Conservation (phyloP, 2,329 filamentous ascomycete genomes). For the Aureobasidium sp. region DNA sequence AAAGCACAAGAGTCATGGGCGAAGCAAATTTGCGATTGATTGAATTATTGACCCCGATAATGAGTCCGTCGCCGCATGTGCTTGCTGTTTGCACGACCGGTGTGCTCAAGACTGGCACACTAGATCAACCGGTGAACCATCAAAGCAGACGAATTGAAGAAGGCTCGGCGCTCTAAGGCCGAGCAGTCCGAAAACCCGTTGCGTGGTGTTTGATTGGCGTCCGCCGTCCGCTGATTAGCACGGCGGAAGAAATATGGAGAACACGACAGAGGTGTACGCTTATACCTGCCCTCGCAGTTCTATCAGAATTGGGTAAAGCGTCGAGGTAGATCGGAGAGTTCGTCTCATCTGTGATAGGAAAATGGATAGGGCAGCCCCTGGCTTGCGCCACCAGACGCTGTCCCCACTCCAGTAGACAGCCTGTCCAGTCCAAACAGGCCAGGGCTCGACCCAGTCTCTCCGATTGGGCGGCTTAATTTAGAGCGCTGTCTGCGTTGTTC, state of each 20-base stretch:
- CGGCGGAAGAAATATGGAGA: neutral
- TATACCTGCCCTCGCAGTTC: slow-evolving; percentile 5
- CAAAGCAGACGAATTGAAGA: neutral
- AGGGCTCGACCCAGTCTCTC: neutral
- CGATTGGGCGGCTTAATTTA: slow-evolving; percentile 9
- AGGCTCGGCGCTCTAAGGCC: neutral
- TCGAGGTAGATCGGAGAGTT: neutral
- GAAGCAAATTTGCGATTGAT: neutral
- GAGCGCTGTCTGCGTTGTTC: slow-evolving; percentile 5
- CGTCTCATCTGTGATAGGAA: neutral
- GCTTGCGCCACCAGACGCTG: neutral
- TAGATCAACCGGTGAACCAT: slow-evolving; percentile 8
- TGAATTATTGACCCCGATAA: neutral
- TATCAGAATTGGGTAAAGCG: slow-evolving; percentile 5
- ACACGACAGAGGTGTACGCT: neutral
- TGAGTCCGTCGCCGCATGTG: neutral
- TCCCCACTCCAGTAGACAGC: neutral
- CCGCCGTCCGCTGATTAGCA: neutral
- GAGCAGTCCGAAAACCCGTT: neutral
- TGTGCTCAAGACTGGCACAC: neutral
- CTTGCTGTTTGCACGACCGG: neutral
- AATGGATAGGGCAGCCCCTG: slow-evolving; percentile 3
- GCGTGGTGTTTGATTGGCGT: neutral
- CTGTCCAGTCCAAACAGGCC: neutral
- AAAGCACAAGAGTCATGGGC: neutral